A percentile compares a stretch with the other conserved stretches of the same genome.
These are phyloP conservation scores for Fusarium dlaminii DNA, from an alignment of 2,329 filamentous ascomycete genomes.

Conservation along the genomic window DNA sequence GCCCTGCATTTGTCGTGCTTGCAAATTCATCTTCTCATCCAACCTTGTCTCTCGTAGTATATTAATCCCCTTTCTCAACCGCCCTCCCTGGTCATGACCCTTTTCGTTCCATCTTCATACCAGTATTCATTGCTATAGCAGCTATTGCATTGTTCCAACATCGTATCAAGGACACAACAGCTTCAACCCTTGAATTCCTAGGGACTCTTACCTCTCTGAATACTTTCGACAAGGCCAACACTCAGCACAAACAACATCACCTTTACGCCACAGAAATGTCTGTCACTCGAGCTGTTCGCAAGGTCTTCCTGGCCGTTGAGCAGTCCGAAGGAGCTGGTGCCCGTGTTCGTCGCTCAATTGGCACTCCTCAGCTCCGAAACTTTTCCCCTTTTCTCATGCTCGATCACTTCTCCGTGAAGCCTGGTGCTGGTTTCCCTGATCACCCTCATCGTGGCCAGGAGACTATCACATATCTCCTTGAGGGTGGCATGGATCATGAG, in stretches of 20 bases:
- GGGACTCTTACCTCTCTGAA: slow-evolving; percentile 10
- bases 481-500: slow-evolving; percentile 88
- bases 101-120: slow-evolving; percentile 42
- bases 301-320: slow-evolving; percentile 85
- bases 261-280: slow-evolving; percentile 65
- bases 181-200: slow-evolving; percentile 28
- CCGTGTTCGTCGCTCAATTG: slow-evolving; percentile 85
- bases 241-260: slow-evolving; percentile 29
- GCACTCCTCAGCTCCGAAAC: slow-evolving; percentile 83
- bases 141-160: slow-evolving; percentile 43
- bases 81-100: slow-evolving; percentile 44
- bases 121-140: slow-evolving; percentile 44
- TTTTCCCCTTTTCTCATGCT: slow-evolving; percentile 96
- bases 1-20: slow-evolving; percentile 30
- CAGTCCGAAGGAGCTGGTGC: slow-evolving; percentile 91
- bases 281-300: slow-evolving; percentile 78
- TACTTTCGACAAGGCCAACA: neutral
- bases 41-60: slow-evolving; percentile 23
- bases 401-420: slow-evolving; percentile 85
- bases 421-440: slow-evolving; percentile 89
- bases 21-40: slow-evolving; percentile 25
- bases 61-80: slow-evolving; percentile 28
- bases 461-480: slow-evolving; percentile 87
- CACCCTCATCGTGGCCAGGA: slow-evolving; percentile 87
- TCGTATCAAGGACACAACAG: slow-evolving; percentile 34